Evolutionary conservation across 768 basidiomycete species (phyloP).

Genomic region (Agaricus subrufescens): DNA sequence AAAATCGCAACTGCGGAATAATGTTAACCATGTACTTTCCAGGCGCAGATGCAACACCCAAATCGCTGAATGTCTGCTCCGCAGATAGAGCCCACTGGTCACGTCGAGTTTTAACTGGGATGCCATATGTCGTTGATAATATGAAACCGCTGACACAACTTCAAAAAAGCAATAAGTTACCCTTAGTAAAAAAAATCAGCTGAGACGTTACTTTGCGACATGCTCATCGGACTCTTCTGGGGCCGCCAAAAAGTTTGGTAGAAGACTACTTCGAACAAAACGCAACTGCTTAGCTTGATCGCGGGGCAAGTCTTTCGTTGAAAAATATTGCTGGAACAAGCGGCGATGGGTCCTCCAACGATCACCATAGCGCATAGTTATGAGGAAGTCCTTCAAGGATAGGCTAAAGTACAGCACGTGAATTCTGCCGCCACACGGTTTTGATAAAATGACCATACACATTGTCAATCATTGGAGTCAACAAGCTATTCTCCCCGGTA

Average conservation of each 20-base stretch:
- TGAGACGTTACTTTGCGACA: not conserved
- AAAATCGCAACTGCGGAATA: not conserved
- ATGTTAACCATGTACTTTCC: slow-evolving; percentile 7
- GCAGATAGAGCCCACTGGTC: slow-evolving; percentile 2
- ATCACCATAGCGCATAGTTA: slow-evolving; percentile 7
- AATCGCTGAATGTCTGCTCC: not conserved
- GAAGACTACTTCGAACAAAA: not conserved
- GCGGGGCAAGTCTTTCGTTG: not conserved
- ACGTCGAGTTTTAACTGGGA: not conserved
- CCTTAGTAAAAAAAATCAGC: too few species aligned
- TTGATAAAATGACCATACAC: not conserved
- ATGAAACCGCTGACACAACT: slow-evolving; percentile 6
- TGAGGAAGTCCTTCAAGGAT: not conserved
- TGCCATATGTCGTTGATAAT: slow-evolving; percentile 3
- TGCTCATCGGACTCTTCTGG: slow-evolving; percentile 4
- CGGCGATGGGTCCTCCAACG: slow-evolving; percentile 11
- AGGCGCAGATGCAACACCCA: not conserved
- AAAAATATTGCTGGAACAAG: slow-evolving; percentile 8
- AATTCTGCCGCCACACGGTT: not conserved
- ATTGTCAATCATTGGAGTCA: not conserved
- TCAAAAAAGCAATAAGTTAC: not conserved
- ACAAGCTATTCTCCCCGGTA: not conserved
- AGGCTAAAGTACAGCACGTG: not conserved
- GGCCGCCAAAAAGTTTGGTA: not conserved
- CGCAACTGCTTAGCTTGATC: slow-evolving; percentile 1